These are phyloP conservation scores for Chionographis japonica DNA, from an alignment of 106 monocot species.

Conservation along the genomic window DNA sequence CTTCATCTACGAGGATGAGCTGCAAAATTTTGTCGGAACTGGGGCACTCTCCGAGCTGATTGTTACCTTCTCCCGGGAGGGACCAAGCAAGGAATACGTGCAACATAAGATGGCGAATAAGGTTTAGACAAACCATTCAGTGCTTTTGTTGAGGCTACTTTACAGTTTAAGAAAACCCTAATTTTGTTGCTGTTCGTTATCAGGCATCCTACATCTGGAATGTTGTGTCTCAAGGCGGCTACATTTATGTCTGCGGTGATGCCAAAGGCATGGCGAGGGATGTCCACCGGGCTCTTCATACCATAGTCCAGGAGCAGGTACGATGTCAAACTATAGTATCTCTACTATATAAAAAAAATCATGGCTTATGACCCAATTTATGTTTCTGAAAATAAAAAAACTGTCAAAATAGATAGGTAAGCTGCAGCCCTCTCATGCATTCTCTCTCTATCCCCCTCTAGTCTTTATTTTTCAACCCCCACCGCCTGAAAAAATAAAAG, in stretches of 20 bases:
- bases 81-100: conserved; percentile 66
- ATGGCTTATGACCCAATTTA: too few species aligned
- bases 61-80: conserved; percentile 71
- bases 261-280: conserved; percentile 90
- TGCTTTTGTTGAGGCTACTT: too few species aligned
- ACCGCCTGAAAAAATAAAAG: too few species aligned
- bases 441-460: too few species aligned
- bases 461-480: too few species aligned
- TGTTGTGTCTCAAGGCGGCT: conserved; percentile 52
- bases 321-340: neutral
- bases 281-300: conserved; percentile 66
- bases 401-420: too few species aligned
- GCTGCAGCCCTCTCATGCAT: too few species aligned
- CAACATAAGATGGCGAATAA: conserved; percentile 74
- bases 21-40: conserved; percentile 41
- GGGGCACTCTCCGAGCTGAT: conserved; percentile 65
- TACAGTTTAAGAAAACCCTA: too few species aligned
- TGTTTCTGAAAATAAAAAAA: too few species aligned
- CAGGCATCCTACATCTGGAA: conserved; percentile 66
- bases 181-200: neutral
- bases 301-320: conserved; percentile 61
- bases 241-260: conserved; percentile 83
- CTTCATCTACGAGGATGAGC: conserved; percentile 76
- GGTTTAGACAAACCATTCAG: conserved; percentile 6
- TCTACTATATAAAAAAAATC: neutral